phyloP scores from a whole-genome alignment of 371 early-diverging fungal genomes.

The Neoconidiobolus thromboides region DNA sequence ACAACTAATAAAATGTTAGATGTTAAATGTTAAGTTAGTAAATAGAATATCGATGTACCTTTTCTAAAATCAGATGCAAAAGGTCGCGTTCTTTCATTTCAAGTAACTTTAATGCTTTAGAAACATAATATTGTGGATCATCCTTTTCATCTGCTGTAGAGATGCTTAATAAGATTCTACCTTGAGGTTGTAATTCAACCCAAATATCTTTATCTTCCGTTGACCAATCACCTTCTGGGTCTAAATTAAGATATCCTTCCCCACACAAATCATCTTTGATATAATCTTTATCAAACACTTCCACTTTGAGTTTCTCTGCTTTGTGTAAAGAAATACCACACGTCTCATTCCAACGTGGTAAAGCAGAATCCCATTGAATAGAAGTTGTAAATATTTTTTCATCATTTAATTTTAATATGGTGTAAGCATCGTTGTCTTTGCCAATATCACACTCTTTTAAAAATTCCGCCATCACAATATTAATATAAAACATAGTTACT shows the following conservation, averaged over 20 bases:
- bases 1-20: background rate
- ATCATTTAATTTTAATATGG: constrained; percentile 38
- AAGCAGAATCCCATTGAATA: constrained; percentile 46
- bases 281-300: constrained; percentile 57
- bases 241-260: constrained; percentile 38
- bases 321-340: constrained; percentile 49
- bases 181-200: constrained; percentile 68
- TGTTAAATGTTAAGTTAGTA: background rate
- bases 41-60: background rate
- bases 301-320: constrained; percentile 37
- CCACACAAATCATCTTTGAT: constrained; percentile 65
- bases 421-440: constrained; percentile 48
- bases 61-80: background rate
- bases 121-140: constrained; percentile 84
- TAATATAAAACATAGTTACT: constrained; percentile 29
- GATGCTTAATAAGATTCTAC: constrained; percentile 54
- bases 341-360: constrained; percentile 83
- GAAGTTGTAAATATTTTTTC: constrained; percentile 33
- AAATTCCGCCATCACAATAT: constrained; percentile 30
- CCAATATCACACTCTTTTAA: constrained; percentile 26
- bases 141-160: constrained; percentile 83
- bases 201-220: constrained; percentile 66
- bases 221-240: constrained; percentile 33
- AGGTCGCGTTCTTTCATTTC: constrained; percentile 9
- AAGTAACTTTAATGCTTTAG: constrained; percentile 54